Evolutionary conservation across 805 yeast species (phyloP).

Genomic region (Brettanomyces custersianus): DNA sequence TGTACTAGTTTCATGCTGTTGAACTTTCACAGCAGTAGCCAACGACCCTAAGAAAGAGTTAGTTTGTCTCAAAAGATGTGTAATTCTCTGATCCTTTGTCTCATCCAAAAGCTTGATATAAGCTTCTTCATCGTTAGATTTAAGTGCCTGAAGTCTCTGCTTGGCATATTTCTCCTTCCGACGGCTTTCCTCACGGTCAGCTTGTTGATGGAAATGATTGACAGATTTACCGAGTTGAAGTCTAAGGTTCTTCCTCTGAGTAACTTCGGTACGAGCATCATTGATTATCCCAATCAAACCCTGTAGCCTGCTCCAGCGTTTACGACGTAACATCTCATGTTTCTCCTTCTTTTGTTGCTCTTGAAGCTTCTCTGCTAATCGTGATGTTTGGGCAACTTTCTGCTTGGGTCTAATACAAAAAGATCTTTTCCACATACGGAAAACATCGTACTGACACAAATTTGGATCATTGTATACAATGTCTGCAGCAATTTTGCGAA

Average conservation of each 20-base stretch:
- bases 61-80: constrained; percentile 74
- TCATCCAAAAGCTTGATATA: constrained; percentile 76
- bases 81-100: constrained; percentile 80
- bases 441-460: constrained; percentile 43
- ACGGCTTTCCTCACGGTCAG: constrained; percentile 70
- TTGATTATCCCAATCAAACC: constrained; percentile 26
- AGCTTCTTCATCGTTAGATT: constrained; percentile 84
- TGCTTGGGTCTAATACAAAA: constrained; percentile 60
- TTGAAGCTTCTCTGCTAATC: constrained; percentile 67
- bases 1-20: constrained; percentile 48
- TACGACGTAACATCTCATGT: constrained; percentile 38
- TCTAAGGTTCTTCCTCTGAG: constrained; percentile 23
- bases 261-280: constrained; percentile 22
- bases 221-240: constrained; percentile 27
- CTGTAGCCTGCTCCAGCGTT: constrained; percentile 41
- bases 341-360: constrained; percentile 61
- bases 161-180: constrained; percentile 74
- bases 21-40: constrained; percentile 71
- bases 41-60: constrained; percentile 68
- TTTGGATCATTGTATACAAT: constrained; percentile 45
- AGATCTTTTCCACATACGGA: constrained; percentile 61
- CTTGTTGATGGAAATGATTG: constrained; percentile 40
- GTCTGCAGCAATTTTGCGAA: constrained; percentile 28
- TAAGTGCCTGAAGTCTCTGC: constrained; percentile 79
- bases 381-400: constrained; percentile 64